A percentile compares a stretch with the other conserved stretches of the same genome.
phyloP scores from a whole-genome alignment of 1,284 basidiomycete genomes.

The Ceratorhiza oryzae-sativae region DNA sequence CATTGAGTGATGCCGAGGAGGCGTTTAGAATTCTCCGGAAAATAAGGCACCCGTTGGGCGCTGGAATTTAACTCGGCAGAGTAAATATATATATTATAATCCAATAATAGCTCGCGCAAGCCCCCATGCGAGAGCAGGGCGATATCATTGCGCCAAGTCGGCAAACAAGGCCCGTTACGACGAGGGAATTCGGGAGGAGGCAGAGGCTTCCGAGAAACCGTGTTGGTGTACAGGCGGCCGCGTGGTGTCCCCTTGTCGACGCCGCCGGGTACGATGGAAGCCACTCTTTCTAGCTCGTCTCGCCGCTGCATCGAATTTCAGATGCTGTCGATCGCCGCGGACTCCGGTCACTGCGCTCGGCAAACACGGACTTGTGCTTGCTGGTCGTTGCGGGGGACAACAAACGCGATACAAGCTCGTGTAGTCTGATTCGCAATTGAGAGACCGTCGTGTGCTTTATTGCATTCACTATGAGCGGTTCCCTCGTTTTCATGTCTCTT shows the following conservation, averaged over 20 bases:
- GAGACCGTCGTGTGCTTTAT: too few relatives aligned
- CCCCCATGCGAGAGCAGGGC: too few relatives aligned
- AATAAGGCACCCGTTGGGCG: not conserved
- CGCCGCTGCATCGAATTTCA: slow-evolving; percentile 8
- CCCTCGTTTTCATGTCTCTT: not conserved
- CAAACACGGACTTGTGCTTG: not conserved
- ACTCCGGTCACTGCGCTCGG: slow-evolving; percentile 8
- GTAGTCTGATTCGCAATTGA: too few relatives aligned
- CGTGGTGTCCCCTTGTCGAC: slow-evolving; percentile 35
- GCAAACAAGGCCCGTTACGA: not conserved
- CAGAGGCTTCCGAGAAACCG: not conserved
- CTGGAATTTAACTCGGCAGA: slow-evolving; percentile 1
- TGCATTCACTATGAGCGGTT: too few relatives aligned
- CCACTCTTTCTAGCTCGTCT: not conserved
- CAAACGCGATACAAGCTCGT: too few relatives aligned
- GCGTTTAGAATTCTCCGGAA: not conserved
- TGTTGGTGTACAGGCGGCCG: not conserved
- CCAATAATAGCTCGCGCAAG: too few relatives aligned
- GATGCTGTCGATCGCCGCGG: slow-evolving; percentile 9
- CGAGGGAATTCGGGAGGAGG: not conserved
- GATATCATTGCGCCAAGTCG: too few relatives aligned
- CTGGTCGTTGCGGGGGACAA: not conserved
- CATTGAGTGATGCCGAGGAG: not conserved
- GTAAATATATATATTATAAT: too few relatives aligned
- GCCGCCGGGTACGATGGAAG: not conserved